Base-by-base conservation (phyloP, 2,329 filamentous ascomycete species). In the Cladobotryum protrusum region DNA sequence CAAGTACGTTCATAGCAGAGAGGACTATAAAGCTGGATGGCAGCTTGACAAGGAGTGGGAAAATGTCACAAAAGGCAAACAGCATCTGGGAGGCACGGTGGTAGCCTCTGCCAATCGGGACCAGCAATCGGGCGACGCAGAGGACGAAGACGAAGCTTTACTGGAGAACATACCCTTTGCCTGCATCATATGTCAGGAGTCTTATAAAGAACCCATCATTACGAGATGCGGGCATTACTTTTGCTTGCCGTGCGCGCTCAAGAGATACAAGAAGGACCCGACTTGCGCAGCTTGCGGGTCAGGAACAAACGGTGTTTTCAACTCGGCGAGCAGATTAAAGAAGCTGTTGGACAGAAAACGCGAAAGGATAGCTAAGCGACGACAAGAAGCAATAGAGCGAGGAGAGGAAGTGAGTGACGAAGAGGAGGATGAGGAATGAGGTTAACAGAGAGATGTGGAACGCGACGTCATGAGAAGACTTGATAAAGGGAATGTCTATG, bases 211-310 rank as follows among this genome's bases (percentile, higher is more conserved):
- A 50, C 92, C 93, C 0, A 80, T 97, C 12, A 73, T 92, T 19
- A 97, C 93, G 12, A 86, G 89, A 57, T 99, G 93, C 58, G 87
- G 89, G 0, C 93, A 99, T 67, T 97, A 97, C 67, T 97, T 97
- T 63, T 99, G 93, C 65, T 87, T 96, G 67, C 76, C 79, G 1
- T 99, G 93, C 67, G 93, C 93, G 20, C 72, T 97, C 59, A 83
- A 87, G 64, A 73, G 91, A 56, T 97, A 96, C 65, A 78, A 87
- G 55, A 93, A 89, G 63, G 89, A 91, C 59, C 91, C 91, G 4
- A 82, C 81, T 3, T 97, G 93, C 67, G 89, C 88, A 2, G 87
- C 86, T 4, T 97, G 93, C 65, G 87, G 89, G 1, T 76, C 84
- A 1, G 87, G 89, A 5, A 97, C 91, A 0, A 85, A 86, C 29